Evolutionary conservation across 306 rosid genomes (phyloP), one percentile per base, ranked within the genome.

Genomic region (Trifolium subterraneum): DNA sequence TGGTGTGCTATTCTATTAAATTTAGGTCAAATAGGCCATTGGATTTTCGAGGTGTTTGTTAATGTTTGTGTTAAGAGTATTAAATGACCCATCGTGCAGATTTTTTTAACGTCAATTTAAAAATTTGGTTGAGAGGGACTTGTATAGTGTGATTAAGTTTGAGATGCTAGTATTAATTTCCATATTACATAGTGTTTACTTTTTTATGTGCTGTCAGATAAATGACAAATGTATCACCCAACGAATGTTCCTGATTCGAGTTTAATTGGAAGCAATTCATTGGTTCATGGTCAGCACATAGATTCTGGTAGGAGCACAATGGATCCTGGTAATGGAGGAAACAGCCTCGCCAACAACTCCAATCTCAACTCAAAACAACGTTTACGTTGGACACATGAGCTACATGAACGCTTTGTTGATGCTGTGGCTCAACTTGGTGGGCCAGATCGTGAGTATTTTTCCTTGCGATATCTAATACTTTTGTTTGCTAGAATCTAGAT

Each of bases 401-500:
- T 94, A 77, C 99, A 94, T 67, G 97, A 94, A 63, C 96, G 96
- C 80, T 94, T 94, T 78, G 89, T 94, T 65, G 96, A 92, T 86
- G 97, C 99, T 20, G 99, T 94, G 74, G 90, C 89, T 75, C 97
- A 94, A 79, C 99, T 94, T 72, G 99, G 99, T 15, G 99, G 99
- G 48, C 97, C 99, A 70, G 99, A 94, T 82, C 93, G 99, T 94
- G 90, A 92, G 99, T 90, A 75, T 76, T 74, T 68, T 64, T 25
- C 51, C 50, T 76, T 64, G 55, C 47, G 23, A 79, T 84, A 68
- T 56, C 38, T 38, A 22, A 6, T 64, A 55, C 44, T 79, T 79
- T 44, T 25, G 61, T 81, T 68, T 64, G 59, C 35, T 70, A 60
- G n/a, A n/a, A n/a, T n/a, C n/a, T n/a, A n/a, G 41, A 70, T 72